phyloP scores from a whole-genome alignment of 2,329 filamentous ascomycete genomes.

The Pseudogymnoascus sp. region DNA sequence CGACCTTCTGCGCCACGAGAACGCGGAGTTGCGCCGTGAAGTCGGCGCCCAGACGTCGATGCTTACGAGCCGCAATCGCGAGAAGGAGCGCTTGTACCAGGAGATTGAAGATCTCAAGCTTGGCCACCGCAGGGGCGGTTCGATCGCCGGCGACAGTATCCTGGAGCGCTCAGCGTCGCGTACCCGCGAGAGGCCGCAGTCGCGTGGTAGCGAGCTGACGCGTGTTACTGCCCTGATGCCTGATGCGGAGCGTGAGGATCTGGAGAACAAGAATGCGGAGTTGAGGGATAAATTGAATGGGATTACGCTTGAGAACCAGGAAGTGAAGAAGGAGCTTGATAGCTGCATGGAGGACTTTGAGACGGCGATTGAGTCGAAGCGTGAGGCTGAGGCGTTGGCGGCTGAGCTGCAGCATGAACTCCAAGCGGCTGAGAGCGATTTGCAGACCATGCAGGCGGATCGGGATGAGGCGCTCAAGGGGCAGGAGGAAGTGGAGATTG shows the following conservation, averaged over 20 bases:
- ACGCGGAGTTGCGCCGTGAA: conserved; percentile 83
- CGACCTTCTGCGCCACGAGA: conserved; percentile 81
- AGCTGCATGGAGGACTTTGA: conserved; percentile 75
- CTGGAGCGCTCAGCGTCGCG: conserved; percentile 91
- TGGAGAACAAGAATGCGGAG: conserved; percentile 76
- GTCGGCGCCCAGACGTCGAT: conserved; percentile 95
- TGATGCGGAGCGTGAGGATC: conserved; percentile 76
- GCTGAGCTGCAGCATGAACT: conserved; percentile 71
- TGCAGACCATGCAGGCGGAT: conserved; percentile 72
- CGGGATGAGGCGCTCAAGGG: conserved; percentile 76
- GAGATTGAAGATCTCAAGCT: conserved; percentile 97
- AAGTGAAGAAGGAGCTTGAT: conserved; percentile 75
- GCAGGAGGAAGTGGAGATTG: conserved; percentile 49
- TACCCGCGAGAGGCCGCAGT: conserved; percentile 65
- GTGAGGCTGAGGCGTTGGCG: conserved; percentile 50
- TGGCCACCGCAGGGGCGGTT: conserved; percentile 63
- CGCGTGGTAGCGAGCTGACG: conserved; percentile 49
- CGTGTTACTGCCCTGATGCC: conserved; percentile 39
- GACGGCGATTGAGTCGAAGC: conserved; percentile 56
- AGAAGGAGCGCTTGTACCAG: conserved; percentile 90
- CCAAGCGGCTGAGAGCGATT: conserved; percentile 69
- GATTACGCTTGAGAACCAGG: conserved; percentile 82
- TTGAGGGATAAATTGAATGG: conserved; percentile 81
- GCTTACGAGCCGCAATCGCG: conserved; percentile 89
- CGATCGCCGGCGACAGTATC: conserved; percentile 75